Conservation (phyloP, 2,329 filamentous ascomycete genomes). For the Calonectria henricotiae region DNA sequence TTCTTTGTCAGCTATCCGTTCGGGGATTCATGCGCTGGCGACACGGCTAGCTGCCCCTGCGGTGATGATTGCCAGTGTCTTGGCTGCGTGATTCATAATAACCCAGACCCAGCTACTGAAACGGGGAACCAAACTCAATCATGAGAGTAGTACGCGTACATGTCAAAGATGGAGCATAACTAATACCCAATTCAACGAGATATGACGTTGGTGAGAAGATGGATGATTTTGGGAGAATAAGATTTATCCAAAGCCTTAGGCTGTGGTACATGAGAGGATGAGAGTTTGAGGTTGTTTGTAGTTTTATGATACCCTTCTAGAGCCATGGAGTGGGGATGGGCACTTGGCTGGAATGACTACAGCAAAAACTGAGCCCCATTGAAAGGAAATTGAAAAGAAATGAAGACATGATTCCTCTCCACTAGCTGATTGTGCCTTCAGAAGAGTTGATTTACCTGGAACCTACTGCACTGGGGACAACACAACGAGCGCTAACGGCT, state of each 20-base stretch:
- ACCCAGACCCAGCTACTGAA: constrained; percentile 44
- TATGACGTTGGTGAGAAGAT: neutral
- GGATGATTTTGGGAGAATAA: neutral
- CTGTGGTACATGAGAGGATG: neutral
- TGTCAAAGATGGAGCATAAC: neutral
- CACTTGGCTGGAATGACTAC: neutral
- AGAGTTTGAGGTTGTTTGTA: constrained; percentile 28
- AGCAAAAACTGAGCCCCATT: neutral
- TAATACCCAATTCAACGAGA: neutral
- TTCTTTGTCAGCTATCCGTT: constrained; percentile 74
- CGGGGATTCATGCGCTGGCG: constrained; percentile 66
- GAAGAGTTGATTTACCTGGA: neutral
- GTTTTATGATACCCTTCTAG: constrained; percentile 36
- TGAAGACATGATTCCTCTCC: constrained; percentile 2
- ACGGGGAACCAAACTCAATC: constrained; percentile 30
- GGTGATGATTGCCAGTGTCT: constrained; percentile 74
- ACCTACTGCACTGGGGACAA: neutral
- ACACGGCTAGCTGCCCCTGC: constrained; percentile 69
- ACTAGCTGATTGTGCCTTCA: neutral
- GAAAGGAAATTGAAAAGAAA: constrained; percentile 9
- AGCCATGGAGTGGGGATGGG: constrained; percentile 22
- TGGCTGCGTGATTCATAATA: constrained; percentile 71
- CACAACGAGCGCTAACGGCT: no score
- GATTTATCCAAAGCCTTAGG: neutral
- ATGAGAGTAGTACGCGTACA: neutral